Evolutionary conservation across 2,329 filamentous ascomycete species (phyloP).

Genomic region (Corynespora cassiicola): DNA sequence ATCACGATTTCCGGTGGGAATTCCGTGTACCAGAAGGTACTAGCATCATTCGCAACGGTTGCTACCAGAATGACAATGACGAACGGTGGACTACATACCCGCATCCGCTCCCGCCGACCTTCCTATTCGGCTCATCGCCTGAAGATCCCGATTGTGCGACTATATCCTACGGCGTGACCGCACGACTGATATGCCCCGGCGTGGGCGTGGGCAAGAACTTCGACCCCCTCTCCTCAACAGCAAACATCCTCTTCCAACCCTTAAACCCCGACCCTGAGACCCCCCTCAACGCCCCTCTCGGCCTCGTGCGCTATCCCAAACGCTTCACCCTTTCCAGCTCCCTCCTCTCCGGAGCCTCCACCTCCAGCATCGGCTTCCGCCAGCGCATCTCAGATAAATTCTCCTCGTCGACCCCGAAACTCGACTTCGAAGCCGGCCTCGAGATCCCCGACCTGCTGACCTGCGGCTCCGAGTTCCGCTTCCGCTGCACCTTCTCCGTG

Average conservation of each 20-base stretch:
- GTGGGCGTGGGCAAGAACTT: slow-evolving; percentile 9
- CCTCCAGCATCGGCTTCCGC: slow-evolving; percentile 21
- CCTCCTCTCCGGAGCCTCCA: slow-evolving; percentile 14
- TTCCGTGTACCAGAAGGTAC: slow-evolving; percentile 27
- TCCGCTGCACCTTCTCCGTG: slow-evolving; percentile 20
- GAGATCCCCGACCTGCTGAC: slow-evolving; percentile 22
- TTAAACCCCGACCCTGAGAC: slow-evolving; percentile 14
- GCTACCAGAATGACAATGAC: slow-evolving; percentile 23
- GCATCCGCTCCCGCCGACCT: slow-evolving; percentile 31
- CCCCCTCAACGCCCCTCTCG: slow-evolving; percentile 5
- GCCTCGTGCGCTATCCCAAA: slow-evolving; percentile 11
- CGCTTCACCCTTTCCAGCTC: slow-evolving; percentile 22
- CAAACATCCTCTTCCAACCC: slow-evolving; percentile 25
- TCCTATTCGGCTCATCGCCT: slow-evolving; percentile 9
- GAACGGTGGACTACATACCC: slow-evolving; percentile 18
- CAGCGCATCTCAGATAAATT: slow-evolving; percentile 26
- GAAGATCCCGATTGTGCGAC: slow-evolving; percentile 18
- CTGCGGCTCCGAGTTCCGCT: slow-evolving; percentile 24
- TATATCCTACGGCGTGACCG: slow-evolving; percentile 27
- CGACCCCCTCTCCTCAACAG: slow-evolving; percentile 13
- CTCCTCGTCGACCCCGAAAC: slow-evolving; percentile 25
- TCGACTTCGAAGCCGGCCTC: slow-evolving; percentile 23
- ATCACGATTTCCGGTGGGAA: slow-evolving; percentile 26
- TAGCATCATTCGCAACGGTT: slow-evolving; percentile 13
- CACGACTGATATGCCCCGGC: slow-evolving; percentile 20